These are phyloP conservation scores for Carallia pectinifolia DNA, from an alignment of 345 rosid species.

Conservation along the genomic window DNA sequence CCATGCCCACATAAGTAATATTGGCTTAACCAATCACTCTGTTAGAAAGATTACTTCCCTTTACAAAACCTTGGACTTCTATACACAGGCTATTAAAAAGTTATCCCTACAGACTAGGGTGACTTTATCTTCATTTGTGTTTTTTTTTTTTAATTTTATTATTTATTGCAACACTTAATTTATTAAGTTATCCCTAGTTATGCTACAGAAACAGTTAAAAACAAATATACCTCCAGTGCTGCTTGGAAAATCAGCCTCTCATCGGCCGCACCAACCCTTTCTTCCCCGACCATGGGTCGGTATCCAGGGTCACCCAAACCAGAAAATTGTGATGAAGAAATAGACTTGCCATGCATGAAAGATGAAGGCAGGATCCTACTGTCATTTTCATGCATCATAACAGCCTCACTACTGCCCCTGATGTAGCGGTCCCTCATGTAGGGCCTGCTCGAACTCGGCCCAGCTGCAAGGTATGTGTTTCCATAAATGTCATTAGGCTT, in stretches of 20 bases:
- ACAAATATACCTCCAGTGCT: constrained; percentile 64
- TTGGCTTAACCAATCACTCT: too few relatives aligned
- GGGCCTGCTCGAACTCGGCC: constrained; percentile 41
- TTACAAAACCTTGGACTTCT: too few relatives aligned
- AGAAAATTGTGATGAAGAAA: constrained; percentile 38
- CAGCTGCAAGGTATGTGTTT: constrained; percentile 32
- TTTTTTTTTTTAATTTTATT: too few relatives aligned
- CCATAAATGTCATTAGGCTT: constrained; percentile 40
- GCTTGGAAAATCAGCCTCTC: constrained; percentile 90
- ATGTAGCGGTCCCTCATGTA: constrained; percentile 36
- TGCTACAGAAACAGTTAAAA: background rate
- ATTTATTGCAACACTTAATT: too few relatives aligned
- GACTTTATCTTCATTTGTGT: too few relatives aligned
- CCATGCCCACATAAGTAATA: too few relatives aligned
- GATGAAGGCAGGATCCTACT: constrained; percentile 66
- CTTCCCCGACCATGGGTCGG: constrained; percentile 52
- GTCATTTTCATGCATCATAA: constrained; percentile 46
- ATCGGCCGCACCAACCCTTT: constrained; percentile 49
- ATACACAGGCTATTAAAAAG: too few relatives aligned
- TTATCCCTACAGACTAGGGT: too few relatives aligned
- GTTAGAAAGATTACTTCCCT: too few relatives aligned
- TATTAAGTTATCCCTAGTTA: background rate
- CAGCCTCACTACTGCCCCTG: constrained; percentile 37
- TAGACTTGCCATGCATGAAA: constrained; percentile 44
- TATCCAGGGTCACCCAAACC: constrained; percentile 47